Evolutionary conservation across 169 alveolate genomes (phyloP), one percentile per base, ranked within the genome.

Genomic region (Eimeria necatrix): DNA sequence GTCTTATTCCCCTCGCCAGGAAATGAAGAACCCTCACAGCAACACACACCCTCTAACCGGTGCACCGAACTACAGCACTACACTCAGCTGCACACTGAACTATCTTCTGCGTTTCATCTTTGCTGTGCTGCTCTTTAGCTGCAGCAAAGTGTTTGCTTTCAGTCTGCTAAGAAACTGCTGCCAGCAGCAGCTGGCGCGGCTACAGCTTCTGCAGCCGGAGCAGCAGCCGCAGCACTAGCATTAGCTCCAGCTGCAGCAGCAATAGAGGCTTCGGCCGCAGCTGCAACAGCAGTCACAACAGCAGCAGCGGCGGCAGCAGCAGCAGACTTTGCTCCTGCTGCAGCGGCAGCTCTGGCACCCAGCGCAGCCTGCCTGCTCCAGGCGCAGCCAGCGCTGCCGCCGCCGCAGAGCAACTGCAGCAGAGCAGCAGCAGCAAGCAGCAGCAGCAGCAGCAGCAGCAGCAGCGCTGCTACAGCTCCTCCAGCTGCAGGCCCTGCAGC

Each of bases 151-250:
- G 41, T 32, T 32, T 2, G 41, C 41, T 32, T 2, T 32, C 2
- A 32, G 41, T 32, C 41, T 32, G 41, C 41, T 32, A 32, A 2
- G 41, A 32, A 32, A 32, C 41, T 12, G 68, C 68, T 12, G 68
- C 68, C 68, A 10, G 68, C 12, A 56, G 20, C 68, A 56, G 12
- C 68, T 56, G 12, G 68, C 41, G 41, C 0, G 41, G 3, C 41
- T 2, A 32, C 41, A 32, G 41, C 41, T 32, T 32, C 41, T 32
- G 41, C 41, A 32, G 41, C 41, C 2, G 70, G 41, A 68, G 80
- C 80, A 68, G 80, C 80, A 68, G 80, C 4, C 10, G 2, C 80
- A 68, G 80, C 80, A 68, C 14, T n/a, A 24, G 41, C 80, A 68
- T 8, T 24, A 68, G 48, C 32, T n/a, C 41, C 48, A 68, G 80